Base-by-base conservation (phyloP, 2,329 filamentous ascomycete species). In the Fusarium sp. region DNA sequence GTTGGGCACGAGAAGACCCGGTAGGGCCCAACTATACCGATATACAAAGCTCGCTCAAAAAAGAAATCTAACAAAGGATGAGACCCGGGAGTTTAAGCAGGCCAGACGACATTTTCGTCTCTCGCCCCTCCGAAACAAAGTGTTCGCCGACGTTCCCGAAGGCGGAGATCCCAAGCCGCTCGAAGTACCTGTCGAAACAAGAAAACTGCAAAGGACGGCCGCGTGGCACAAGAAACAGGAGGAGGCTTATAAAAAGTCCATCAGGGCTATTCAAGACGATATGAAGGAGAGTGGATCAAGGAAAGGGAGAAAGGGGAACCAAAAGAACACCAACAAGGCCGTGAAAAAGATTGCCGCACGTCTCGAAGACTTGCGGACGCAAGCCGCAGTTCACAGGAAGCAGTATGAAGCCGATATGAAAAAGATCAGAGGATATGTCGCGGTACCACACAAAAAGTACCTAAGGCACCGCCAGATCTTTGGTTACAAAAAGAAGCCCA, bases 31-130 rank as follows among this genome's bases (percentile, higher is more conserved):
- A 53, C 70, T 78, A 24, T 71, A 71, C 63, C 67, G 71, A 47
- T 76, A 75, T 50, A 69, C 64, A 22, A 63, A 70, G 53, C 62
- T 75, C 34, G 66, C 74, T 13, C 65, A 70, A 41, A 44, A 75
- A 58, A 68, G 74, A 47, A 54, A 65, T 28, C 65, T 77, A 48
- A 76, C 74, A 19, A 39, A 62, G 12, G 72, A 75, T 44, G 75
- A 77, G 56, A 53, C 56, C 19, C 65, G 65, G 25, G 73, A 77
- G 36, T 77, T 75, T 41, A 77, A 77, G 54, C 70, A 70, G 51
- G 75, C 75, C 38, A 68, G 72, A 53, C 58, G 72, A 41, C 73
- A 74, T 41, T 73, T 72, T 68, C 57, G 70, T 36, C 66, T 76
- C 25, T 74, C 70, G 7, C 74, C 74, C 13, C 39, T 60, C 3